Conservation (phyloP, 2,329 filamentous ascomycete genomes). For the Fusarium papillatum region DNA sequence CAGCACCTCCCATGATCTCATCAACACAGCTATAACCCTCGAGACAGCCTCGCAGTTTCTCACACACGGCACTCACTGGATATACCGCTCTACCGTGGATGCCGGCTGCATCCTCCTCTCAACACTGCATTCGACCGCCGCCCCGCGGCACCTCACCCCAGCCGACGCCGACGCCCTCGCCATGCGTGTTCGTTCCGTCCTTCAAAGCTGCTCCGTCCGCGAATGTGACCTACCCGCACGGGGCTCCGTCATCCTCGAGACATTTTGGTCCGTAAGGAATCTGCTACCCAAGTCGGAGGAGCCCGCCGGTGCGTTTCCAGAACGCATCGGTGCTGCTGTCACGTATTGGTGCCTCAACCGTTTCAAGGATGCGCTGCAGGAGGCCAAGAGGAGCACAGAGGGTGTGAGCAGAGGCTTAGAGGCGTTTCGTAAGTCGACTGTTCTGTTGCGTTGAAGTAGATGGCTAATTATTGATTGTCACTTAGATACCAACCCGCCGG, state of each 20-base stretch:
- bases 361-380: slow-evolving; percentile 59
- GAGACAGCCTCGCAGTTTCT: slow-evolving; percentile 57
- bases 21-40: slow-evolving; percentile 58
- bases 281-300: slow-evolving; percentile 55
- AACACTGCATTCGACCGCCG: slow-evolving; percentile 59
- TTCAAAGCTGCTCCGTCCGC: slow-evolving; percentile 59
- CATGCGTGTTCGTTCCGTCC: slow-evolving; percentile 49
- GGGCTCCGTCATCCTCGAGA: slow-evolving; percentile 61
- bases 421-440: slow-evolving; percentile 44
- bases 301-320: slow-evolving; percentile 56
- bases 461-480: not conserved
- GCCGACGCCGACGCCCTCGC: slow-evolving; percentile 48
- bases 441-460: not conserved
- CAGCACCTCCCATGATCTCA: slow-evolving; percentile 60
- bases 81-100: slow-evolving; percentile 61
- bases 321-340: slow-evolving; percentile 63
- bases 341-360: slow-evolving; percentile 63
- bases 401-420: slow-evolving; percentile 48
- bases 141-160: slow-evolving; percentile 47
- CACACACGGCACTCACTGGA: slow-evolving; percentile 62
- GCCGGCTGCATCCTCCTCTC: slow-evolving; percentile 61
- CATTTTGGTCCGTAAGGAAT: slow-evolving; percentile 59
- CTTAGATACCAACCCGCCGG: slow-evolving; percentile 10
- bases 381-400: slow-evolving; percentile 50
- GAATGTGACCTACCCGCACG: slow-evolving; percentile 64